A percentile compares a stretch with the other conserved stretches of the same genome.
Evolutionary conservation across 2,329 filamentous ascomycete genomes (phyloP).

Genomic region (Phaeosphaeria sp.): DNA sequence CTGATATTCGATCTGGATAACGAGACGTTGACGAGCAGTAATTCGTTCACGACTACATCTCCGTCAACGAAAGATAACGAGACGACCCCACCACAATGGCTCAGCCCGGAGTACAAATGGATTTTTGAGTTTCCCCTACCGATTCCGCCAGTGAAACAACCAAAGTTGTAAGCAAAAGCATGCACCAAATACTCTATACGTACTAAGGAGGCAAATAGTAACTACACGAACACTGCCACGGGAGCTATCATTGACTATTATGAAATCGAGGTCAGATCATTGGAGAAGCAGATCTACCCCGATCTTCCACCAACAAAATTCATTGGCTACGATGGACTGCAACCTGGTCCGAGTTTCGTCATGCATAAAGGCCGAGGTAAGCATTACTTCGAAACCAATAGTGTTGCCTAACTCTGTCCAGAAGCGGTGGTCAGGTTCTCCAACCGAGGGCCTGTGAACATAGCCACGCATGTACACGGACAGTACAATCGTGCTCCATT

Average conservation of each 20-base stretch:
- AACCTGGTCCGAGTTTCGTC: slow-evolving; percentile 62
- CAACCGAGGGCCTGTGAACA: slow-evolving; percentile 56
- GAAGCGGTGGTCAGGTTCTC: slow-evolving; percentile 63
- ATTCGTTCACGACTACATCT: neutral
- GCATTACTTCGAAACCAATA: slow-evolving; percentile 1
- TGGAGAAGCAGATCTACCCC: slow-evolving; percentile 54
- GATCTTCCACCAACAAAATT: slow-evolving; percentile 49
- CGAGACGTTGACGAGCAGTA: neutral
- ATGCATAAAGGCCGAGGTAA: slow-evolving; percentile 54
- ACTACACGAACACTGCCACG: slow-evolving; percentile 44
- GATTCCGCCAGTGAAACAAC: slow-evolving; percentile 53
- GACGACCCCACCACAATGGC: slow-evolving; percentile 26
- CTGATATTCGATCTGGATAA: neutral
- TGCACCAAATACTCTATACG: neutral
- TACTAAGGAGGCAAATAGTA: slow-evolving; percentile 31
- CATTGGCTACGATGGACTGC: slow-evolving; percentile 62
- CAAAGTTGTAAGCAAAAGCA: slow-evolving; percentile 46
- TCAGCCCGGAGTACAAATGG: slow-evolving; percentile 48
- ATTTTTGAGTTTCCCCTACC: slow-evolving; percentile 54
- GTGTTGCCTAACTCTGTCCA: slow-evolving; percentile 5
- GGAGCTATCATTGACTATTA: slow-evolving; percentile 55
- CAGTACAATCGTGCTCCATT: slow-evolving; percentile 57
- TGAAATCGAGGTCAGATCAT: slow-evolving; percentile 52
- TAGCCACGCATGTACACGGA: slow-evolving; percentile 63
- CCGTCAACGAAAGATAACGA: slow-evolving; percentile 6